Evolutionary conservation across 140 eudicot genomes (phyloP).

Genomic region (Anethum foeniculum): DNA sequence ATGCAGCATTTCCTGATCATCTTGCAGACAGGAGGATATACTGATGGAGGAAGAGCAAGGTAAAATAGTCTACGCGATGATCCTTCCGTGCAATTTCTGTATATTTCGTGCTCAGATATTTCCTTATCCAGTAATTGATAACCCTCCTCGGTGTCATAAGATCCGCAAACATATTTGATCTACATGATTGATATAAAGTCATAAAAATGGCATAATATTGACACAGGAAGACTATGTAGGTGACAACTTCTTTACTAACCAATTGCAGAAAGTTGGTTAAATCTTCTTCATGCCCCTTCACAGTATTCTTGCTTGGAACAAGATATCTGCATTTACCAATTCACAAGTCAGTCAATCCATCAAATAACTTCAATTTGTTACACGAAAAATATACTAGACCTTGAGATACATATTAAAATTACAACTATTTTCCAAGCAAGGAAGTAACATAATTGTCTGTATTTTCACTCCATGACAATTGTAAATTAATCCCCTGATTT

Average conservation of each 20-base stretch:
- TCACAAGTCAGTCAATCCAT: slow-evolving; percentile 12
- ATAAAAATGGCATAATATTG: neutral
- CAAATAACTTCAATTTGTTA: neutral
- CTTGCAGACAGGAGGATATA: slow-evolving; percentile 91
- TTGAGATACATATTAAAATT: neutral
- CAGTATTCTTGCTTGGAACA: slow-evolving; percentile 45
- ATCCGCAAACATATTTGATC: slow-evolving; percentile 82
- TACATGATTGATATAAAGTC: slow-evolving; percentile 23
- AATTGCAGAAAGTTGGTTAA: slow-evolving; percentile 62
- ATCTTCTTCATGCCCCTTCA: slow-evolving; percentile 39
- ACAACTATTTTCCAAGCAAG: neutral
- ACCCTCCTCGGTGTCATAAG: slow-evolving; percentile 86
- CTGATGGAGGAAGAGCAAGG: slow-evolving; percentile 98
- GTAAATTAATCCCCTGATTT: neutral
- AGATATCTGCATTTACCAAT: slow-evolving; percentile 55
- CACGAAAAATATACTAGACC: too few species aligned
- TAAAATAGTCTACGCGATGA: slow-evolving; percentile 87
- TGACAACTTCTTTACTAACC: slow-evolving; percentile 35
- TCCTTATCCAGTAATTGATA: slow-evolving; percentile 58
- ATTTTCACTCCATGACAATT: neutral
- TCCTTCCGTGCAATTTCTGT: slow-evolving; percentile 51
- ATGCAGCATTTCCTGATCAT: slow-evolving; percentile 73
- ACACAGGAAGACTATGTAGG: neutral
- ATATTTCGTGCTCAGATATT: slow-evolving; percentile 55
- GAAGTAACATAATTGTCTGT: neutral